Evolutionary conservation across 768 basidiomycete genomes (phyloP).

Genomic region (Amanita subjunquillea): DNA sequence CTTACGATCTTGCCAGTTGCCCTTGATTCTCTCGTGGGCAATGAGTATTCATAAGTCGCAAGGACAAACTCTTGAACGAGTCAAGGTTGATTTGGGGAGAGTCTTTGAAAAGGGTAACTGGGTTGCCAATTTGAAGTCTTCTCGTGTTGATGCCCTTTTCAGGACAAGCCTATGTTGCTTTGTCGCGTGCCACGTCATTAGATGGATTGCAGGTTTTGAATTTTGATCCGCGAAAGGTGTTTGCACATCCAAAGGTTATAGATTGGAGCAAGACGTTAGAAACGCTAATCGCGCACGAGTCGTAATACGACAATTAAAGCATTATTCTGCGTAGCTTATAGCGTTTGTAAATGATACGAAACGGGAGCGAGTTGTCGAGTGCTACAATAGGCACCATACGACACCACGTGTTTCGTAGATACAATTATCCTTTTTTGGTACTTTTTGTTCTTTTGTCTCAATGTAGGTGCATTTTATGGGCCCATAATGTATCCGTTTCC

Average conservation of each 20-base stretch:
- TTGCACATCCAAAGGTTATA: slow-evolving; percentile 62
- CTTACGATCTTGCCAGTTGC: slow-evolving; percentile 41
- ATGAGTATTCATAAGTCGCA: slow-evolving; percentile 99
- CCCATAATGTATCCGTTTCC: neutral
- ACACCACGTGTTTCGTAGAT: neutral
- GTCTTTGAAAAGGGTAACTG: slow-evolving; percentile 82
- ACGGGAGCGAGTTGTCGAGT: neutral
- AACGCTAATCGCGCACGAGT: slow-evolving; percentile 1
- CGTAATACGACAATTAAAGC: neutral
- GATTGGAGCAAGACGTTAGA: slow-evolving; percentile 59
- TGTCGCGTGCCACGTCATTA: slow-evolving; percentile 81
- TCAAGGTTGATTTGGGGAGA: slow-evolving; percentile 86
- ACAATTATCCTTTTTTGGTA: neutral
- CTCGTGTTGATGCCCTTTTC: neutral
- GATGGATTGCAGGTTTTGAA: slow-evolving; percentile 79
- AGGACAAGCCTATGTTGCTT: slow-evolving; percentile 89
- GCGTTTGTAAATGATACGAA: neutral
- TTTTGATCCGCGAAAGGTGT: slow-evolving; percentile 68
- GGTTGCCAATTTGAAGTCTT: neutral
- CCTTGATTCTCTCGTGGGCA: slow-evolving; percentile 89
- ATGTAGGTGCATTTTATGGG: neutral
- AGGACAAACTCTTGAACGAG: slow-evolving; percentile 90
- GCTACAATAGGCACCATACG: neutral
- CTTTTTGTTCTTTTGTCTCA: neutral
- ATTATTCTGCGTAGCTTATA: neutral